A percentile compares a stretch with the other conserved stretches of the same genome.
These are phyloP conservation scores for Fusarium phyllophilum DNA, from an alignment of 2,329 filamentous ascomycete genomes.

Conservation along the genomic window DNA sequence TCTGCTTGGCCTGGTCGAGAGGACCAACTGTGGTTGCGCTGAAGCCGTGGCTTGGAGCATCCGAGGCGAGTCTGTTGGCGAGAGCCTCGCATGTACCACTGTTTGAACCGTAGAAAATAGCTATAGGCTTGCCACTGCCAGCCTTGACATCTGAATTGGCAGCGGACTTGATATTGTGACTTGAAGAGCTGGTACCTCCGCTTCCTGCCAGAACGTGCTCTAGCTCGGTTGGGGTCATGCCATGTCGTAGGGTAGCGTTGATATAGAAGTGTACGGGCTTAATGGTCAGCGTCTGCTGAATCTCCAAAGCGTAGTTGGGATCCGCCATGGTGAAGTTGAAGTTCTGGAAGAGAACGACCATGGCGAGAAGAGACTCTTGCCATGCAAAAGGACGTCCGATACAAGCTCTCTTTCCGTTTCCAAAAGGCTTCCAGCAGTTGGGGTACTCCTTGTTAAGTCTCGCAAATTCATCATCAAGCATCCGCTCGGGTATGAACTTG, in stretches of 20 bases:
- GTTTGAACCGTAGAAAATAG: constrained; percentile 79
- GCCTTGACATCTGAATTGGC: not conserved
- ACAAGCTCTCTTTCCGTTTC: constrained; percentile 75
- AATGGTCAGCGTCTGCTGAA: constrained; percentile 68
- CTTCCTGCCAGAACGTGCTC: constrained; percentile 55
- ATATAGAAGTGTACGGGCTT: constrained; percentile 74
- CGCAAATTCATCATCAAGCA: constrained; percentile 75
- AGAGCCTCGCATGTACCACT: constrained; percentile 79
- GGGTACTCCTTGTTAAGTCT: constrained; percentile 68
- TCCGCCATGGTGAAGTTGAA: constrained; percentile 73
- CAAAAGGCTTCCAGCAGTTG: constrained; percentile 78
- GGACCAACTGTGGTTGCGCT: constrained; percentile 61
- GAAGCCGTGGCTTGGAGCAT: constrained; percentile 70
- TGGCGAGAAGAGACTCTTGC: constrained; percentile 74
- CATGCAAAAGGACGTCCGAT: constrained; percentile 80
- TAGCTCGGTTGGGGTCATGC: constrained; percentile 57
- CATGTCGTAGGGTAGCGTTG: constrained; percentile 64
- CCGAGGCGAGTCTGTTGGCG: constrained; percentile 69
- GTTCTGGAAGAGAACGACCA: constrained; percentile 74
- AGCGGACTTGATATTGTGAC: constrained; percentile 6
- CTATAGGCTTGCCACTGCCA: constrained; percentile 57
- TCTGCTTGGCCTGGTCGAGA: constrained; percentile 70
- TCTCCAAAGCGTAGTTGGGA: constrained; percentile 65
- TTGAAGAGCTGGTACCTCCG: constrained; percentile 2
- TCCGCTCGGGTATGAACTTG: constrained; percentile 76